Percentiles rank a stretch among this genome's conserved stretches.
These are phyloP conservation scores for Sclerotinia spermophila DNA, from an alignment of 2,329 filamentous ascomycete genomes.

Conservation along the genomic window DNA sequence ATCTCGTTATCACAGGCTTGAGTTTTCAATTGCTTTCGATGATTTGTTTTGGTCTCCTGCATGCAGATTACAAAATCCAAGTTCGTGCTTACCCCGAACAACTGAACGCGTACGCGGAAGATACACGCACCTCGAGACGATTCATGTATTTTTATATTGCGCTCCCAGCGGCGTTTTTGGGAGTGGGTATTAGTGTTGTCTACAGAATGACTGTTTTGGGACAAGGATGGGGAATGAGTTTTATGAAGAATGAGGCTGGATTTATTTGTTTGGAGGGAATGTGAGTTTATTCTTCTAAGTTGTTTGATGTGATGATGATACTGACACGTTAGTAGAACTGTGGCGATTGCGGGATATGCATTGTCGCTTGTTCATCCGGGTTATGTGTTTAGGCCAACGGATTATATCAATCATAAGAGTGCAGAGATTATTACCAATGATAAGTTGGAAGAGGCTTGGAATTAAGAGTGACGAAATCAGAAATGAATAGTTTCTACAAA, in stretches of 20 bases:
- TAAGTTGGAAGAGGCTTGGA: slow-evolving; percentile 8
- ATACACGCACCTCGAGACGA: neutral
- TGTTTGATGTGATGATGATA: neutral
- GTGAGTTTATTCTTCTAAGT: neutral
- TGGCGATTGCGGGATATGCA: neutral
- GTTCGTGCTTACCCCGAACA: slow-evolving; percentile 2
- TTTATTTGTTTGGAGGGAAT: slow-evolving; percentile 10
- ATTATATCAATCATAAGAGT: neutral
- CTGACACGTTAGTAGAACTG: neutral
- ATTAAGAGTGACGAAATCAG: neutral
- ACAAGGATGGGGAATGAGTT: neutral
- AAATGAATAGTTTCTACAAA: neutral
- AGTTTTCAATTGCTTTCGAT: neutral
- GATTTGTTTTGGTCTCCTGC: neutral
- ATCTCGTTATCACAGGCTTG: neutral
- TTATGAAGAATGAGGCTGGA: slow-evolving; percentile 10
- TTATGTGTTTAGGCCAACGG: slow-evolving; percentile 6
- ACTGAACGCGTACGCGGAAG: neutral
- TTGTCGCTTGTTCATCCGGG: slow-evolving; percentile 7
- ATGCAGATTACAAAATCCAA: neutral
- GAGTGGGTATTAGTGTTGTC: neutral
- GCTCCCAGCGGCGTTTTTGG: neutral
- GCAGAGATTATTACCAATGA: neutral
- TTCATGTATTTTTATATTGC: neutral
- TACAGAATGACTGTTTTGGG: neutral